Evolutionary conservation across 306 rosid species (phyloP), one percentile per base, ranked within the genome.

Genomic region (Sicyos baderoa): DNA sequence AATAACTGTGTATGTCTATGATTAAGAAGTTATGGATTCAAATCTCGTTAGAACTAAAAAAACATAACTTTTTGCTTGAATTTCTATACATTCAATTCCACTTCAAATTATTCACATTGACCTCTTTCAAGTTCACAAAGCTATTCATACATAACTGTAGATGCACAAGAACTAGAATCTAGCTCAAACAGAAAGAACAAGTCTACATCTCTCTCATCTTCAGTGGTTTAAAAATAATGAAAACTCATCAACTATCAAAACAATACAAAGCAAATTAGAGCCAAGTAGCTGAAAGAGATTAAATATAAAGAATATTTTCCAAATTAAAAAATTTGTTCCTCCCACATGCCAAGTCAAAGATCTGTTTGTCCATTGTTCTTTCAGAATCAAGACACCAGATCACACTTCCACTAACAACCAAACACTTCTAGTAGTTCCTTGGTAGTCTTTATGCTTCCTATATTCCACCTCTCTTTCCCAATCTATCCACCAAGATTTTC

Each of bases 291-390:
- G 50, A 53, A 50, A 25, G 23, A 67, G 60, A 69, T 27, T 64
- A 44, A 19, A 27, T 59, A 12, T n/a, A 54, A 79, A 18, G 63
- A 66, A 76, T 58, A 53, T 16, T 9, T 64, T 12, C 6, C 40
- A 62, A n/a, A 40, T 53, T 17, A 61, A 76, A 52, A 14, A 42
- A 16, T 42, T 25, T 50, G 74, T 47, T 35, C 29, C 35, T 71
- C 32, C 35, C 54, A 42, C 54, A 42, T 53, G 37, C 64, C 70
- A 70, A 73, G 58, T 74, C 70, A 74, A 8, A 29, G 75, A 63
- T 77, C 59, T 72, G 63, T 76, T 65, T 47, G 75, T 70, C 32
- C 79, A 78, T 76, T 76, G 79, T 62, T 83, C 76, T 83, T 81
- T 22, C 72, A 70, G 72, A 74, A 74, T 71, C 60, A 70, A 74